phyloP scores from a whole-genome alignment of 139 green algal genomes.

The Picochlorum sp. region DNA sequence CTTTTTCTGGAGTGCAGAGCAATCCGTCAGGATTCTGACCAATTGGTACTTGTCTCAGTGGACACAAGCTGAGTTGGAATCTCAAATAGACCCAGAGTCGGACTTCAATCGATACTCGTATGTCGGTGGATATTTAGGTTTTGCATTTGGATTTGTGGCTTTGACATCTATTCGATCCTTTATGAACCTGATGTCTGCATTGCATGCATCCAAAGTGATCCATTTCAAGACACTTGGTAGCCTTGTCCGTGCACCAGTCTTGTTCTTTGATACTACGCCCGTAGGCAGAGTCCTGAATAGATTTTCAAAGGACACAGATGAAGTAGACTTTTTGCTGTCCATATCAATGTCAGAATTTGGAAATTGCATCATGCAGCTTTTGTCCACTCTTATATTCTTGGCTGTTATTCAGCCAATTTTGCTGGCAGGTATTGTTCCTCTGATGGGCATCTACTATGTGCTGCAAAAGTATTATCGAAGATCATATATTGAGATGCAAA shows the following conservation, averaged over 20 bases:
- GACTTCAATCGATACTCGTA: conserved; percentile 16
- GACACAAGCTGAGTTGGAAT: conserved; percentile 25
- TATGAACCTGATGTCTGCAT: conserved; percentile 28
- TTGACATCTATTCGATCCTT: conserved; percentile 25
- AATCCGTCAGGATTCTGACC: conserved; percentile 36
- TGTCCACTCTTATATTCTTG: conserved; percentile 69
- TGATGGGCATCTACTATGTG: conserved; percentile 68
- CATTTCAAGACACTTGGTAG: conserved; percentile 20
- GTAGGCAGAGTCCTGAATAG: conserved; percentile 84
- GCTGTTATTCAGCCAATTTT: conserved; percentile 35
- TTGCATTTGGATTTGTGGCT: conserved; percentile 29
- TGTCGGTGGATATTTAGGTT: conserved; percentile 40
- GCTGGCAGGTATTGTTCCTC: conserved; percentile 39
- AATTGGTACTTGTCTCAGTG: conserved; percentile 43
- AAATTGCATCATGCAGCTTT: conserved; percentile 45
- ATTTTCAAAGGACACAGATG: conserved; percentile 78
- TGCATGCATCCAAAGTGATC: conserved; percentile 29
- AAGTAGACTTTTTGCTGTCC: conserved; percentile 69
- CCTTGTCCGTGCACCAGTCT: conserved; percentile 48
- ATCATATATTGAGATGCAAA: conserved; percentile 90
- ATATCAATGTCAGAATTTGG: conserved; percentile 49
- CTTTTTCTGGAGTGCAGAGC: conserved; percentile 35
- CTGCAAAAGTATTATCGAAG: conserved; percentile 44
- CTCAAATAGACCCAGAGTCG: background rate
- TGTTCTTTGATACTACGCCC: conserved; percentile 91